These are phyloP conservation scores for Cylindrodendrum hubeiense DNA, from an alignment of 2,329 filamentous ascomycete species.

Conservation along the genomic window DNA sequence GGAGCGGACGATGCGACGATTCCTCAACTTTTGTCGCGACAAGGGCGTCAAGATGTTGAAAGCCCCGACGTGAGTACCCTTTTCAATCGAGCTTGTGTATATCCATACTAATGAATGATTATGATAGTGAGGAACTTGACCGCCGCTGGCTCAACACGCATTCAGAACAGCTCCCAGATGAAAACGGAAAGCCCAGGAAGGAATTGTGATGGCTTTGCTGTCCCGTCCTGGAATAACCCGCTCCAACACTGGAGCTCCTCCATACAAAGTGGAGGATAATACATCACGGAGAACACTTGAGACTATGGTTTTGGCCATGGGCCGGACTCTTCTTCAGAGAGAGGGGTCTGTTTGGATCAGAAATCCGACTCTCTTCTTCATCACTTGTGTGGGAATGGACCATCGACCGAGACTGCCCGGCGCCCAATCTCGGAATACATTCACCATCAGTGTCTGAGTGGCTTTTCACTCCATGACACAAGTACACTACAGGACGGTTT, in stretches of 20 bases:
- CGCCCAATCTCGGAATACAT: slow-evolving; percentile 10
- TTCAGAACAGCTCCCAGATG: slow-evolving; percentile 47
- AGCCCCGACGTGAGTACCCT: slow-evolving; percentile 54
- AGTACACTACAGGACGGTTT: slow-evolving; percentile 11
- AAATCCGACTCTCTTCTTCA: background rate
- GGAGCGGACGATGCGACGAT: slow-evolving; percentile 64
- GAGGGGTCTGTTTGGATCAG: background rate
- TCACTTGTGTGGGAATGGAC: background rate
- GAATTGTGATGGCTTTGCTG: slow-evolving; percentile 43
- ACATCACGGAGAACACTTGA: background rate
- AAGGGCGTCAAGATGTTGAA: slow-evolving; percentile 58
- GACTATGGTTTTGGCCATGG: background rate
- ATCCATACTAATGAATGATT: slow-evolving; percentile 37
- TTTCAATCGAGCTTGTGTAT: background rate
- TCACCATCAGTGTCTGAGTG: slow-evolving; percentile 11
- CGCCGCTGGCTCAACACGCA: slow-evolving; percentile 51
- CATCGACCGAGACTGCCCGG: background rate
- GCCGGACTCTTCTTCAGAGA: background rate
- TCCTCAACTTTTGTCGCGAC: slow-evolving; percentile 61
- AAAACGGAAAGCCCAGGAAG: slow-evolving; percentile 43
- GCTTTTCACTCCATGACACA: slow-evolving; percentile 6
- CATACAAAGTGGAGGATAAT: background rate
- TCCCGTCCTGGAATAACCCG: background rate
- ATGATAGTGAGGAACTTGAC: slow-evolving; percentile 51
- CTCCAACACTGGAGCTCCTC: background rate